A percentile compares a stretch with the other conserved stretches of the same genome.
These are phyloP conservation scores for Gomphus bonarii DNA, from an alignment of 1,284 basidiomycete genomes.

Conservation along the genomic window DNA sequence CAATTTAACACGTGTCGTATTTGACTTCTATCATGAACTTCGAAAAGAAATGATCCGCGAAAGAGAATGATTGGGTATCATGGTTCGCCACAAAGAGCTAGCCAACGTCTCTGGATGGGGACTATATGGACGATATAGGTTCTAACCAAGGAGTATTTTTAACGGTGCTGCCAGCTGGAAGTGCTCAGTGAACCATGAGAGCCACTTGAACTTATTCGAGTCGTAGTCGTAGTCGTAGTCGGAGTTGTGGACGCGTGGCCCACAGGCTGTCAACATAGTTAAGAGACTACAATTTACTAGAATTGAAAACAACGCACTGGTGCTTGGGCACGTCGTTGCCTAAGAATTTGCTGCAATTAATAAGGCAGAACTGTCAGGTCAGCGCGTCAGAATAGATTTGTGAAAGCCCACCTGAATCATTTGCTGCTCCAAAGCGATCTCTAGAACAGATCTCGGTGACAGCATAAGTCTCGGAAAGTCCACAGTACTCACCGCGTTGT, in stretches of 20 bases:
- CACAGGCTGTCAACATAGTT: neutral
- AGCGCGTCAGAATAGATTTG: neutral
- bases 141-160: constrained; percentile 16
- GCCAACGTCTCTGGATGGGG: neutral
- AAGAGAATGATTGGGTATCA: no score
- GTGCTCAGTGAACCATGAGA: neutral
- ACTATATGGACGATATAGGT: no score
- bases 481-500: neutral
- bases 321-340: neutral
- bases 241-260: neutral
- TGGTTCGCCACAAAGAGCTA: neutral
- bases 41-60: no score
- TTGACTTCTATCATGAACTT: no score
- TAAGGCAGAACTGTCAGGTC: neutral
- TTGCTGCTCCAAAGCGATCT: neutral
- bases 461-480: neutral
- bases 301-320: neutral
- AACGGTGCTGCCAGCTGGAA: constrained; percentile 10
- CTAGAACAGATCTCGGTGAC: neutral
- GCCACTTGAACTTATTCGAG: neutral
- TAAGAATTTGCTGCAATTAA: neutral
- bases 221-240: neutral
- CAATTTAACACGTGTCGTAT: no score
- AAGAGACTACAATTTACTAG: neutral
- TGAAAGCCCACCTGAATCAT: neutral